Evolutionary conservation across 345 rosid species (phyloP), one percentile per base, ranked within the genome.

Genomic region (Eucalyptus sp.): DNA sequence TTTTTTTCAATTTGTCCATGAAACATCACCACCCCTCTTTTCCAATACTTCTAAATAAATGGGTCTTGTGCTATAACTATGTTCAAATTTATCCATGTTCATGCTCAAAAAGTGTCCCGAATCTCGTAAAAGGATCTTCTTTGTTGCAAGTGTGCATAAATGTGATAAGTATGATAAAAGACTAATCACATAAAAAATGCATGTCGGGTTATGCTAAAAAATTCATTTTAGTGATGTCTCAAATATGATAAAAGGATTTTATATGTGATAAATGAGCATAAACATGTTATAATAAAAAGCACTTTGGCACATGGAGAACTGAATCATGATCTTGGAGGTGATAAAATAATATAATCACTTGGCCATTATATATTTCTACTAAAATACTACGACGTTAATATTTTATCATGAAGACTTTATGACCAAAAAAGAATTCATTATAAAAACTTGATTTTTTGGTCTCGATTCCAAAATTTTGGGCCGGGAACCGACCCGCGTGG

Each of bases 121-220:
- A 1, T 37, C 13, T 71, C 27, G 46, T 37, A 41, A 33, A 9
- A 18, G 4, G 8, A 71, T 71, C 37, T 17, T 71, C 22, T 37
- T 18, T 20, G 83, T 33, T 18, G 43, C 25, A 3, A 17, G 17
- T 33, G 13, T 33, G 44, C 41, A 68, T 37, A 27, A 29, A 27
- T 13, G 68, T 29, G 68, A 6, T 62, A 62, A 62, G 14, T 62
- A 62, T 29, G 16, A 62, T 29, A 13, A 13, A 62, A 62, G 33
- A 62, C 68, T 62, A 27, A 62, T 27, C 68, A 62, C 33, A 13
- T 6, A 27, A 12, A 5, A 11, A 12, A 62, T 62, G 68, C 31
- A 29, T 13, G 16, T 6, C 6, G 7, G 15, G 1, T 62, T 62
- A 27, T 0, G 4, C 68, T 27, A 12, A 60, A 62, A 29, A 11